Evolutionary conservation across 192 early-diverging fungal species (phyloP).

Genomic region (Spizellomyces sp.): DNA sequence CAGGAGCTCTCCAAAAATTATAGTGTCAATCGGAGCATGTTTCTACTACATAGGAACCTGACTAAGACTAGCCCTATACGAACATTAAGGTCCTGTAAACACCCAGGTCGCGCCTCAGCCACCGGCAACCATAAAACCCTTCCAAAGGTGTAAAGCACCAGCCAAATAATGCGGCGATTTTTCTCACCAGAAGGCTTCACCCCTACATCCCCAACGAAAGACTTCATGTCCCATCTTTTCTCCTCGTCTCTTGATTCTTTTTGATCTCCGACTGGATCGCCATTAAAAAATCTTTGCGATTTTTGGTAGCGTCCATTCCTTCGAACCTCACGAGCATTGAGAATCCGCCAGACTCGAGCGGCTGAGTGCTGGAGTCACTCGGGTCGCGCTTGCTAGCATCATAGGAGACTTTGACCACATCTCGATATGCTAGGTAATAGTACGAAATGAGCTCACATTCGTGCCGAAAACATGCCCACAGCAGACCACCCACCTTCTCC

Average conservation of each 20-base stretch:
- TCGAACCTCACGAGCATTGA: slow-evolving; percentile 30
- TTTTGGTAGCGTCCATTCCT: slow-evolving; percentile 32
- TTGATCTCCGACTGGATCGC: slow-evolving; percentile 31
- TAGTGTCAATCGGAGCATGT: too few species aligned
- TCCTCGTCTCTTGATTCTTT: slow-evolving; percentile 16
- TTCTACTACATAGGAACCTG: too few species aligned
- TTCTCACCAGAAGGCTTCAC: neutral
- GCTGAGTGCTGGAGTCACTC: slow-evolving; percentile 9
- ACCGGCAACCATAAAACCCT: too few species aligned
- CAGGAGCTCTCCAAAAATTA: too few species aligned
- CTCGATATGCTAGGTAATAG: slow-evolving; percentile 11
- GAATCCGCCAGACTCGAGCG: slow-evolving; percentile 18
- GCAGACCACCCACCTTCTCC: slow-evolving; percentile 4
- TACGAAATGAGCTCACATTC: neutral
- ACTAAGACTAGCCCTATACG: too few species aligned
- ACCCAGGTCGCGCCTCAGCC: too few species aligned
- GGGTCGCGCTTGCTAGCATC: slow-evolving; percentile 6
- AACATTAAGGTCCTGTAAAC: too few species aligned
- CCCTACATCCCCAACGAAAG: too few species aligned
- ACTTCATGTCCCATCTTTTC: neutral
- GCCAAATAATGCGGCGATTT: neutral
- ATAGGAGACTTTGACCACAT: slow-evolving; percentile 26
- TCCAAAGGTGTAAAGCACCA: too few species aligned
- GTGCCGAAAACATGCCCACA: neutral
- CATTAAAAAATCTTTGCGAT: slow-evolving; percentile 27